phyloP scores from a whole-genome alignment of 1,284 basidiomycete genomes.

The Waitea zeae region DNA sequence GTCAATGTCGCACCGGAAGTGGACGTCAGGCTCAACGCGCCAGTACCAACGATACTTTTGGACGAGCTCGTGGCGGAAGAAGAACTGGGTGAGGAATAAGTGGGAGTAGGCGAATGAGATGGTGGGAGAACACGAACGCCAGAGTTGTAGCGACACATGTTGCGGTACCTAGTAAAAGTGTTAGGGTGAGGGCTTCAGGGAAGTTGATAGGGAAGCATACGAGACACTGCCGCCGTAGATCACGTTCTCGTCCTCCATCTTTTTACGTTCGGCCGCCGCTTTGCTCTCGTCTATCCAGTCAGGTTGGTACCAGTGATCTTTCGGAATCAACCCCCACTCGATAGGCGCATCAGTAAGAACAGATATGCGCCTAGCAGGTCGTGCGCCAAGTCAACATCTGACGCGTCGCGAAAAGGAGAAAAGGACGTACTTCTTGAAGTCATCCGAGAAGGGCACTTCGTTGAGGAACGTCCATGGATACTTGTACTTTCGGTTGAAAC shows the following conservation, averaged over 20 bases:
- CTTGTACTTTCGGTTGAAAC: constrained; percentile 9
- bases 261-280: constrained; percentile 34
- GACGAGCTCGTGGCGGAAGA: constrained; percentile 34
- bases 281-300: constrained; percentile 54
- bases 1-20: constrained; percentile 75
- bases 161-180: constrained; percentile 21
- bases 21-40: constrained; percentile 63
- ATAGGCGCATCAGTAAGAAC: constrained; percentile 19
- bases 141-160: constrained; percentile 48
- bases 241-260: constrained; percentile 42
- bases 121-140: too few species aligned
- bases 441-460: constrained; percentile 25
- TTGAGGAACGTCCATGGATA: constrained; percentile 19
- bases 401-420: too few species aligned
- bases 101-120: too few species aligned
- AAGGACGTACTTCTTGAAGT: constrained; percentile 22
- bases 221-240: constrained; percentile 32
- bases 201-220: background rate
- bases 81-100: too few species aligned
- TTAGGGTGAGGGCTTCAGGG: background rate
- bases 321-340: constrained; percentile 28
- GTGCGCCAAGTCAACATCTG: background rate
- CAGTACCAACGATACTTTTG: constrained; percentile 46
- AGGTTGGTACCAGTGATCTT: constrained; percentile 34
- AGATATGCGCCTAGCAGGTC: constrained; percentile 24